These are phyloP conservation scores for Petunia secreta DNA, from an alignment of 257 asterid genomes.

Conservation along the genomic window DNA sequence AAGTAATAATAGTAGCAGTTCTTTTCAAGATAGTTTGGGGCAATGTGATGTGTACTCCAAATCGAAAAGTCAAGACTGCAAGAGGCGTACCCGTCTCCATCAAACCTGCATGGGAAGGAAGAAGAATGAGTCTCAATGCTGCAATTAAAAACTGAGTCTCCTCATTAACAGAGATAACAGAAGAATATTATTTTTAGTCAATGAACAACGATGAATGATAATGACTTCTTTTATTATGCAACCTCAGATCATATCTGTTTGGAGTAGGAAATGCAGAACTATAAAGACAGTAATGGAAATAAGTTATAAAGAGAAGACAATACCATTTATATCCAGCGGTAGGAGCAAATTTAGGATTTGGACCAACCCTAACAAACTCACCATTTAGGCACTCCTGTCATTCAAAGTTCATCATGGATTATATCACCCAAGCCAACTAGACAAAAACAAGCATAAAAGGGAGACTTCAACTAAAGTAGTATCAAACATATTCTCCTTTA, in stretches of 20 bases:
- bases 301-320: slow-evolving; percentile 5
- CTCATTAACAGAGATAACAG: not conserved
- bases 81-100: slow-evolving; percentile 93
- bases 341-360: slow-evolving; percentile 95
- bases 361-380: slow-evolving; percentile 96
- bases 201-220: slow-evolving; percentile 19
- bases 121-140: slow-evolving; percentile 30
- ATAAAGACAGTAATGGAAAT: slow-evolving; percentile 2
- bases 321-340: slow-evolving; percentile 98
- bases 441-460: no score
- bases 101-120: slow-evolving; percentile 76
- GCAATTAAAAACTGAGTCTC: not conserved
- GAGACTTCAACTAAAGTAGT: not conserved
- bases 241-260: not conserved
- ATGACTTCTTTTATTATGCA: not conserved
- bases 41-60: not conserved
- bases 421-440: not conserved
- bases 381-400: slow-evolving; percentile 93
- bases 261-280: not conserved
- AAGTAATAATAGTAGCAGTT: not conserved
- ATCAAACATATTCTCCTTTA: not conserved
- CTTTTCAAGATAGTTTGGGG: not conserved
- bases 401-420: not conserved
- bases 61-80: slow-evolving; percentile 25
- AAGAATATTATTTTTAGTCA: not conserved